These are phyloP conservation scores for Dendryphion nanum DNA, from an alignment of 2,329 filamentous ascomycete genomes.

Conservation along the genomic window DNA sequence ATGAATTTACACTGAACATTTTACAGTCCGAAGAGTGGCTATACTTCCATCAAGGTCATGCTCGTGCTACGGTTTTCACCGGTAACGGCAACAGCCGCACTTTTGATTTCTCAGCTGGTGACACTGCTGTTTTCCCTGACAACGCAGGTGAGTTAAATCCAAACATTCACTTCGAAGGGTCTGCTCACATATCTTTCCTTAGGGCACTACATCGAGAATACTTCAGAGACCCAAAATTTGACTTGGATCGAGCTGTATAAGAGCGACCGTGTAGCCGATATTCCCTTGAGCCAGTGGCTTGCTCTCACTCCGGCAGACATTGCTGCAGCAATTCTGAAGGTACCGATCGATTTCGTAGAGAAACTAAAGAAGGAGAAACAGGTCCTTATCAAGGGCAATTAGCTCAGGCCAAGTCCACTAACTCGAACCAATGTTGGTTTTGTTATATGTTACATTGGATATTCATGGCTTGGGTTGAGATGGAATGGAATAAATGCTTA, in stretches of 20 bases:
- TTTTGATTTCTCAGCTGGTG: slow-evolving; percentile 66
- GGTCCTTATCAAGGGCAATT: slow-evolving; percentile 44
- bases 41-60: slow-evolving; percentile 65
- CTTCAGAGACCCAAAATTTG: slow-evolving; percentile 60
- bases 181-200: slow-evolving; percentile 26
- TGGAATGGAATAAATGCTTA: no score
- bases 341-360: slow-evolving; percentile 57
- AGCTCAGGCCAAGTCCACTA: no score
- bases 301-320: slow-evolving; percentile 64
- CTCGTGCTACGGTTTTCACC: slow-evolving; percentile 63
- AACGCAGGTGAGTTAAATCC: slow-evolving; percentile 49
- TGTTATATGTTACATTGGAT: no score
- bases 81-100: slow-evolving; percentile 61
- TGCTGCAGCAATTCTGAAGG: slow-evolving; percentile 60
- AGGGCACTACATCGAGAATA: slow-evolving; percentile 67
- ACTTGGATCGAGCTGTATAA: slow-evolving; percentile 71
- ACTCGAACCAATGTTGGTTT: no score
- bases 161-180: background rate
- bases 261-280: slow-evolving; percentile 64
- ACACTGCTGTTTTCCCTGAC: slow-evolving; percentile 67
- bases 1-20: background rate
- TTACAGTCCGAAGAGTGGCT: slow-evolving; percentile 66
- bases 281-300: slow-evolving; percentile 67
- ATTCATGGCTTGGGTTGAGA: no score
- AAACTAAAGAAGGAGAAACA: slow-evolving; percentile 65